Base-by-base conservation (phyloP, 2,329 filamentous ascomycete genomes). In the Scedosporium aurantiacum region DNA sequence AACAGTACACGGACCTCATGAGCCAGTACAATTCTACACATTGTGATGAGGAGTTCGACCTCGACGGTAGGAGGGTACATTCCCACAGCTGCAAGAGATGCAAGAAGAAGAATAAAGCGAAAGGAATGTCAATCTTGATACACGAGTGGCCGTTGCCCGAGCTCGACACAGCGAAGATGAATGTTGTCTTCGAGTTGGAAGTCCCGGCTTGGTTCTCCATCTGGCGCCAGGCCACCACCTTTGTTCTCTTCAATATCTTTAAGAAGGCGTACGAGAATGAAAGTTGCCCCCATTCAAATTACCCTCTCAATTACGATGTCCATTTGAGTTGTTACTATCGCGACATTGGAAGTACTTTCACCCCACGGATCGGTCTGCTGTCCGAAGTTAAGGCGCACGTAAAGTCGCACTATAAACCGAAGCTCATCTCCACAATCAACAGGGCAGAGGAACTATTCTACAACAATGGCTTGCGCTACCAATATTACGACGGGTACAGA, bases 81-180 rank as follows among this genome's bases (percentile, higher is more conserved):
- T 16, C 12, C 18, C 21, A 47, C 23, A 16, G 23, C 60, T 10
- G 78, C 61, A 1, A 2, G 1, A 75, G 72, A 60, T 84, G 79
- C 64, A 1, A 2, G 0, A 63, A 71, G 0, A 52, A 64, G 2
- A 3, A 5, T 0, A 1, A 68, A n/a, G 80, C 80, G 0, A 55
- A 72, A 0, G 1, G 3, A 0, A 61, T 87, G 0, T 43, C 27
- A 0, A 84, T 87, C 6, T 0, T 50, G 0, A 67, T 82, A 7
- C 73, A 82, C 64, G 83, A 87, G 66, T 85, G 81, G 81, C 82
- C 83, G 0, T 70, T 86, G 0, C 77, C 82, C 0, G 32, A 50
- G 0, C 16, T 72, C 0, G 0, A 52, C 0, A 5, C 63, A 0
- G 28, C 72, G 10, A 73, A 73, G 0, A 77, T 79, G 62, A 72